Percentiles rank a stretch among this genome's conserved stretches.
Evolutionary conservation across 179 eudicot species (phyloP).

Genomic region (Amaranthus tricolor): DNA sequence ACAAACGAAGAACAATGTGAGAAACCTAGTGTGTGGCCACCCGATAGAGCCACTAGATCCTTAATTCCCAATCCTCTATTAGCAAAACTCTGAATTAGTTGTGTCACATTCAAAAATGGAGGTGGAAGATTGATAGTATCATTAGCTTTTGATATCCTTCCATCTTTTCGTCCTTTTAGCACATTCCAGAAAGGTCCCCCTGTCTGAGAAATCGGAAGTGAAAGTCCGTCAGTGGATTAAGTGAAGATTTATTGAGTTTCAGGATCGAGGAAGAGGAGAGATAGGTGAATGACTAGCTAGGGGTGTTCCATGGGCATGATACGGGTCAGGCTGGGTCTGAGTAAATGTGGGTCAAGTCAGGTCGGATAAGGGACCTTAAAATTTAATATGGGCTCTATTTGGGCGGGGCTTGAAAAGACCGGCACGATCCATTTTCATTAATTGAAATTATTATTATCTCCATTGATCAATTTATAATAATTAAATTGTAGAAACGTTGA

Average conservation of each 20-base stretch:
- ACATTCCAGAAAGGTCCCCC: constrained; percentile 71
- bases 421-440: too few species aligned
- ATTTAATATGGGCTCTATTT: too few species aligned
- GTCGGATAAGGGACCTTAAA: too few species aligned
- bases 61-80: constrained; percentile 41
- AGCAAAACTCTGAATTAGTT: constrained; percentile 55
- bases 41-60: constrained; percentile 63
- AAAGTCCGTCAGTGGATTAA: background rate
- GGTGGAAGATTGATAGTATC: constrained; percentile 55
- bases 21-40: constrained; percentile 76
- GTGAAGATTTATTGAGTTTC: background rate
- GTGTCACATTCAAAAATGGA: constrained; percentile 45
- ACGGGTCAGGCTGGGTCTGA: too few species aligned
- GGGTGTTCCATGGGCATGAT: too few species aligned
- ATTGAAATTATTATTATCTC: too few species aligned
- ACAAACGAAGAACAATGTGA: constrained; percentile 71
- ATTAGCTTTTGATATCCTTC: constrained; percentile 54
- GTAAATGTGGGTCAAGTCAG: too few species aligned
- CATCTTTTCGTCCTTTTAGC: constrained; percentile 70
- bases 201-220: constrained; percentile 26
- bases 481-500: too few species aligned
- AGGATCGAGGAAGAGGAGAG: background rate
- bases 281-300: background rate
- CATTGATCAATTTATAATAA: too few species aligned
- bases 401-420: too few species aligned